phyloP scores from a whole-genome alignment of 1,284 basidiomycete species.

The Cutaneotrichosporon cavernicola region DNA sequence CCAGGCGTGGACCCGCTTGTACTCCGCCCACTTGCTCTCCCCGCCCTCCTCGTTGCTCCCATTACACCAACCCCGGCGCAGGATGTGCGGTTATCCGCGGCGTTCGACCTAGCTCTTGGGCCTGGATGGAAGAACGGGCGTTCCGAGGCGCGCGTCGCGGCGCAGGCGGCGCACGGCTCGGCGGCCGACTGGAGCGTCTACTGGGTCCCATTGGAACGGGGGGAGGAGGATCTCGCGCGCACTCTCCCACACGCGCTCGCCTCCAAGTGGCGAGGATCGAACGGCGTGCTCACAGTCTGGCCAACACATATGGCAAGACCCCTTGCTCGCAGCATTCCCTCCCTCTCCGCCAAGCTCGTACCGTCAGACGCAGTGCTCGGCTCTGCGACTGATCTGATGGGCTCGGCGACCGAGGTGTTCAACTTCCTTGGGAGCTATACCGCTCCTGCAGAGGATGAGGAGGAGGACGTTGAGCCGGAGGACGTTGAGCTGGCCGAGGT shows the following conservation, averaged over 20 bases:
- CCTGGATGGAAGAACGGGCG: conserved; percentile 30
- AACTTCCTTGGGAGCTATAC: conserved; percentile 38
- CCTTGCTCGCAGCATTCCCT: conserved; percentile 11
- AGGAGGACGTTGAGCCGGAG: conserved; percentile 21
- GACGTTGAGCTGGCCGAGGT: conserved; percentile 12
- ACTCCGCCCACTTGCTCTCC: conserved; percentile 30
- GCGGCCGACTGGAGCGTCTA: conserved; percentile 36
- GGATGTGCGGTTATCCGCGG: conserved; percentile 20
- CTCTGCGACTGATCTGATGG: conserved; percentile 31
- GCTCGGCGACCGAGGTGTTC: conserved; percentile 33
- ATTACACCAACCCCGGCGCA: conserved; percentile 21
- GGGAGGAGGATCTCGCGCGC: conserved; percentile 19
- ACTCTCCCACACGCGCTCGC: conserved; percentile 18
- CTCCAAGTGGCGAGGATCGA: conserved; percentile 20
- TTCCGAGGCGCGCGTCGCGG: conserved; percentile 23
- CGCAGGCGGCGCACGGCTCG: conserved; percentile 20
- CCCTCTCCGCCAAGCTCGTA: not conserved
- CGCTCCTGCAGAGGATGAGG: conserved; percentile 28
- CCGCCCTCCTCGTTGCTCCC: conserved; percentile 31
- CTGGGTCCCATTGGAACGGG: conserved; percentile 33
- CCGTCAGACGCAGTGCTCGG: conserved; percentile 14
- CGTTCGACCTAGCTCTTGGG: conserved; percentile 26
- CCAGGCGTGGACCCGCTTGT: conserved; percentile 14
- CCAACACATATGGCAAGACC: conserved; percentile 36
- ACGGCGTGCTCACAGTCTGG: conserved; percentile 46